Conservation (phyloP, 768 basidiomycete genomes). For the Mrakia gelida region DNA sequence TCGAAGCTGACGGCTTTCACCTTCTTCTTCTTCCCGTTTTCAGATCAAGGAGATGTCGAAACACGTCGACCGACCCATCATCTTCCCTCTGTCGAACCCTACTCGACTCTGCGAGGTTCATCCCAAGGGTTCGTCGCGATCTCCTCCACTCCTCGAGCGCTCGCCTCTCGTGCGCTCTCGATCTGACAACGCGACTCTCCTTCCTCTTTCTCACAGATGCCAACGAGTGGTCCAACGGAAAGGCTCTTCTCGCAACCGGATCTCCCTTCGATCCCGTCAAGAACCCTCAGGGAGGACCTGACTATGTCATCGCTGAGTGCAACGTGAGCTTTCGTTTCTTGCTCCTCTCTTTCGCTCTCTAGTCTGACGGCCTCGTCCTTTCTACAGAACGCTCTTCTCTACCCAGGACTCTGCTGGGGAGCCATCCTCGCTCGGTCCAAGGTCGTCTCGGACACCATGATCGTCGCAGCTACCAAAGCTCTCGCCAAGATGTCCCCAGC, state of each 20-base stretch:
- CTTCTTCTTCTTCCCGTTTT: not conserved
- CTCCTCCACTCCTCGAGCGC: no score
- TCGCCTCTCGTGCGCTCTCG: no score
- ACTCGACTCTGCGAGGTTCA: slow-evolving; percentile 68
- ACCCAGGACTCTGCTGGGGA: slow-evolving; percentile 79
- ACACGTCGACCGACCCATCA: slow-evolving; percentile 32
- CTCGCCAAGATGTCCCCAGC: slow-evolving; percentile 74
- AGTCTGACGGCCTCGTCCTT: not conserved
- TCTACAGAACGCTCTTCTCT: slow-evolving; percentile 53
- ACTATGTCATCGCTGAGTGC: not conserved
- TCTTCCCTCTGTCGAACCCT: slow-evolving; percentile 75
- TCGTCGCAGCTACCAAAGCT: slow-evolving; percentile 68
- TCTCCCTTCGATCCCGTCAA: slow-evolving; percentile 73
- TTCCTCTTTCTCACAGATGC: slow-evolving; percentile 47
- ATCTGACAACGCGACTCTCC: no score
- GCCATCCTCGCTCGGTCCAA: slow-evolving; percentile 63
- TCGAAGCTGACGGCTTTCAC: not conserved
- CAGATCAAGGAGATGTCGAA: slow-evolving; percentile 54
- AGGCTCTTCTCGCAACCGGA: slow-evolving; percentile 77
- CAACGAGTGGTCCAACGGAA: slow-evolving; percentile 71
- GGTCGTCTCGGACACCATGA: slow-evolving; percentile 74
- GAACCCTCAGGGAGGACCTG: slow-evolving; percentile 47
- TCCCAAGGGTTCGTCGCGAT: slow-evolving; percentile 44
- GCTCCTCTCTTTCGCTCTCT: not conserved
- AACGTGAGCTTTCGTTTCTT: not conserved